Base-by-base conservation (phyloP, 805 yeast species). In the Debaryomyces maramus region DNA sequence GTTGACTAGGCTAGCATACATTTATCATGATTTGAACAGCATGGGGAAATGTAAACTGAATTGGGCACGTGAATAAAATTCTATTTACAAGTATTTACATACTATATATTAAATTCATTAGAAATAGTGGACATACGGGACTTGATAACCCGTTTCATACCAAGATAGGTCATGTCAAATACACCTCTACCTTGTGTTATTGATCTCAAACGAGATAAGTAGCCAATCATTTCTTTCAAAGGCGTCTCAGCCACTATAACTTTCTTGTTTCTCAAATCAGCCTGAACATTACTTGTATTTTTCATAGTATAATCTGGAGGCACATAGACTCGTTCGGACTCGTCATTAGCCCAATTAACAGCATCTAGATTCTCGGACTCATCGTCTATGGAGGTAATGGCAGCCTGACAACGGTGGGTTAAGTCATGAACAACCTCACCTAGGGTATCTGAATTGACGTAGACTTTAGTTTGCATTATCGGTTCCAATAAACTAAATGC, bases 161-260 rank as follows among this genome's bases (percentile, higher is more conserved):
- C 86, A 28, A 70, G 60, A 48, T 83, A 85, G 10, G 77, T 73
- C 96, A 91, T 87, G 44, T 80, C 80, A 60, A 86, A 89, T 2
- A 81, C 76, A 2, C 90, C 96, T 31, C 96, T 73, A 1, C 99
- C 99, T 55, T 88, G 89, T 0, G 97, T 90, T 50, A 89, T 66
- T 26, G 93, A 83, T 51, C 98, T 67, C 33, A 93, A 66, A 45
- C 77, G 78, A 8, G 82, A 79, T 43, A 88, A 72, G 58, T 93
- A 93, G 0, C 97, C 96, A 34, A 89, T 77, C 96, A 93, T 89
- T 45, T 85, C 95, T 44, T 83, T 75, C 55, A 93, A 67, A 3
- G 99, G 97, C 0, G 89, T 90, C 36, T 75, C 77, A 0, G 97
- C 96, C n/a, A 67, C 67, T 23, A 93, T 77, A 6, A 75, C 63